Base-by-base conservation (phyloP, 768 basidiomycete genomes). In the Omphalotus guepiniiformis region DNA sequence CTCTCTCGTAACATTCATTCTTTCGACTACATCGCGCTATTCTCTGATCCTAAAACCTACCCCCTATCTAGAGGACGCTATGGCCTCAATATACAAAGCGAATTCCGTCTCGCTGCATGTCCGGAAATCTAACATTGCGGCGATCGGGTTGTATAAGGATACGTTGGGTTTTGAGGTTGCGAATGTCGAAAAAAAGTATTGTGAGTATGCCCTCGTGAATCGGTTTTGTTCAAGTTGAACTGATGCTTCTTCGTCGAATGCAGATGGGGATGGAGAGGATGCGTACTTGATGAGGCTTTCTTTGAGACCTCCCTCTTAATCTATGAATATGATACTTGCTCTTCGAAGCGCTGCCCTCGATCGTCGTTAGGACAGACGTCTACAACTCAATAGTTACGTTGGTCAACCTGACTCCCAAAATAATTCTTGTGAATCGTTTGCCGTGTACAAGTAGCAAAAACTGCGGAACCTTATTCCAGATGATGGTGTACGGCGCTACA, bases 71-170 rank as follows among this genome's bases (percentile, higher is more conserved):
- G 94, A 97, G 64, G 83, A 91, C 51, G 90, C 94, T 1, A 98
- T 98, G 94, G 74, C 79, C 9, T 78, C 80, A 2, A 76, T 91
- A n/a, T 95, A 94, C 71, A 78, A 80, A 29, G 93, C 93, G 0
- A 65, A 82, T 15, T 88, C 84, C 56, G 88, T 93, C 19, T 90
- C 89, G 0, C 69, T 98, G 19, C 93, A 98, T 57, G 94, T 98
- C 26, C 79, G 95, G 37, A 90, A 92, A 66, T 93, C 92, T n/a
- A 98, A 98, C 60, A 82, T 88, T 47, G 92, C 94, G 0, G 94
- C 95, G 1, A 81, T 97, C 34, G 80, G 77, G 13, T 70, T 98
- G 47, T 98, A 97, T 63, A 78, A 82, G 38, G 94, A 95, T 58
- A 85, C 90, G 2, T 71, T 98, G 6, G 93, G 93, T 1, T 98